Base-by-base conservation (phyloP, 176 grass and related monocot species). In the Oryza glumipatula region DNA sequence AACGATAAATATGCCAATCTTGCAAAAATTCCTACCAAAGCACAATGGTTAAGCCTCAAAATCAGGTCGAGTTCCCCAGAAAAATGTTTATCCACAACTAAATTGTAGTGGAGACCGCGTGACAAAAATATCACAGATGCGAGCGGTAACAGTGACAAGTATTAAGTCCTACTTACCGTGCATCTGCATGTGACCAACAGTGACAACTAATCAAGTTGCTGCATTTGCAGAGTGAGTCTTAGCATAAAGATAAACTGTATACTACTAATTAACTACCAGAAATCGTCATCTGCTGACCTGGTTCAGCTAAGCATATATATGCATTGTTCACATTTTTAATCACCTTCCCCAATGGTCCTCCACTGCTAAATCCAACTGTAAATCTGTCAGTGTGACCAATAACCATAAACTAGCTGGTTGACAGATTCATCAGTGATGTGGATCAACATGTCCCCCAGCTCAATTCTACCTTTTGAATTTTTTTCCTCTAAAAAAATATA, bases 401-500 rank as follows among this genome's bases (percentile, higher is more conserved):
- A 38, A 80, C 76, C 43, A 80, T 81, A 76, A 87, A 81, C 64
- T 81, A 68, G 22, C 21, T 56, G 12, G 26, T 26, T 26, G 26
- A 26, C 26, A 26, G 26, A 26, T 26, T 26, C 26, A 41, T 73
- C 8, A 73, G 76, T 65, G 30, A 79, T 61, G 68, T 72, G 51
- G 41, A 47, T 24, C 24, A 6, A 9, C 68, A 72, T 23, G 83
- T 24, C 24, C 30, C 73, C 9, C 13, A 30, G 0, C 65, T 58
- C 35, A 45, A 86, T 74, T 68, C 82, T 38, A 83, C 1, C 16
- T 61, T 83, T 83, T 86, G 1, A 82, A 79, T 73, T 58, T 89
- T 45, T 70, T 52, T 41, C 21, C 9, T 4, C 16, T 1, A 3
- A 5, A 28, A 60, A 45, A 44, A 51, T 30, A 6, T 9, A 64